A percentile compares a stretch with the other conserved stretches of the same genome.
phyloP scores from a whole-genome alignment of 352 stramenopile species.

The Chrysophaeum taylorii region DNA sequence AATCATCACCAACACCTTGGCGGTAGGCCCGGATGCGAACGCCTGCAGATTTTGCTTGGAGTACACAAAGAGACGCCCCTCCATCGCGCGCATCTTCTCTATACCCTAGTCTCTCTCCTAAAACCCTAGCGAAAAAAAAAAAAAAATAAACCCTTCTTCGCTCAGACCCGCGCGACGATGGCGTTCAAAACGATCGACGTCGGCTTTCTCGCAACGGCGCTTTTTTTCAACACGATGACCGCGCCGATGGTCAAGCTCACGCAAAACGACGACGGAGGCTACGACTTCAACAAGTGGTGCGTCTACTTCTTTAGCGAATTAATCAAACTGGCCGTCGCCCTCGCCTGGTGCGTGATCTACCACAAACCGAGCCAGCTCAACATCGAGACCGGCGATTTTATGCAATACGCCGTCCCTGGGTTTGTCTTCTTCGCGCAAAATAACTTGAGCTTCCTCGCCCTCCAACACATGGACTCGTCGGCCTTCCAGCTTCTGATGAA shows the following conservation, averaged over 20 bases:
- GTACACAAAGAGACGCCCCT: no score
- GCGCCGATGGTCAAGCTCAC: conserved; percentile 4
- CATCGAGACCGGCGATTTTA: background rate
- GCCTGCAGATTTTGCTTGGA: no score
- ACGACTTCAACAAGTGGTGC: conserved; percentile 12
- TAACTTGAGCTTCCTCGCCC: conserved; percentile 3
- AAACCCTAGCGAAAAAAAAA: no score
- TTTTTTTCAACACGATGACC: conserved; percentile 6
- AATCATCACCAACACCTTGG: background rate
- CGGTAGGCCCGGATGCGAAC: no score
- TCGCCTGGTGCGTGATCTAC: background rate
- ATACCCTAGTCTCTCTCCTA: no score
- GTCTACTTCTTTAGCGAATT: conserved; percentile 6
- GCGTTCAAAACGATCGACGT: background rate
- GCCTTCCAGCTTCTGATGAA: conserved; percentile 11
- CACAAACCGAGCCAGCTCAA: background rate
- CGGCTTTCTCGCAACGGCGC: background rate
- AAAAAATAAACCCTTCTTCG: no score
- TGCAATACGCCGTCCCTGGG: background rate
- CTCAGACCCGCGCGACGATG: no score
- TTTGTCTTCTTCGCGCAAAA: conserved; percentile 11
- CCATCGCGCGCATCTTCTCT: no score
- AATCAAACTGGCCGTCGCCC: background rate
- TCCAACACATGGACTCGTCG: conserved; percentile 13
- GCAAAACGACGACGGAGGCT: background rate